Base-by-base conservation (phyloP, 306 rosid species). In the Trichosanthes truncata region DNA sequence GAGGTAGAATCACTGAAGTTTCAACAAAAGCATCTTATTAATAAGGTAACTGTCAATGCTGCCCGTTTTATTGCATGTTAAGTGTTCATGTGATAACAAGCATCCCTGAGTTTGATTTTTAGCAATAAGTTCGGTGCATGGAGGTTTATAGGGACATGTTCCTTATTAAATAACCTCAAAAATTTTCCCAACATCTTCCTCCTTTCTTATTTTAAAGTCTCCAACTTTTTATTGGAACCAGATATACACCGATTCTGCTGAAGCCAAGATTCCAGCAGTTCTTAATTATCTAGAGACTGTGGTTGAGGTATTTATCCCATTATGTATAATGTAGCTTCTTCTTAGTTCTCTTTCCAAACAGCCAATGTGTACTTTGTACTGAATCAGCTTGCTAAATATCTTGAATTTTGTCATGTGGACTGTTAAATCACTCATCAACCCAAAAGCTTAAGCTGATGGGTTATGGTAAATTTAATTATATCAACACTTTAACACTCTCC, bases 181-280 rank as follows among this genome's bases (percentile, higher is more conserved):
- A 26, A 10, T 45, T 21, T 69, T 5, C 43, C 76, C 66, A 55
- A 41, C 10, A 17, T 66, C 77, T 29, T 17, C 15, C 41, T 23
- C 66, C 74, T 38, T 41, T 62, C 53, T n/a, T 69, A 23, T 49
- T 21, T 66, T 17, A 55, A 45, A 17, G 36, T 78, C 55, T 20
- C 49, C 59, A 29, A 77, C 79, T 38, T 60, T 56, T 82, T 78
- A 55, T 78, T 84, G 43, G 79, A 68, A 86, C 68, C 89, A 94
- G 98, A 88, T 95, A 79, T 95, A 89, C 84, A 92, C 88, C 6
- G 97, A 91, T 71, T 92, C 98, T 80, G 98, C 98, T 20, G 97
- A 86, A 88, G 98, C 96, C 79, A 95, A 95, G 89, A 92, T 92
- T 83, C 98, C 96, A 6, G 89, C 97, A 51, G 97, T 92, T 86